Percentiles rank a stretch among this genome's conserved stretches.
These are phyloP conservation scores for Sugiyamaella americana DNA, from an alignment of 805 yeast species.

Conservation along the genomic window DNA sequence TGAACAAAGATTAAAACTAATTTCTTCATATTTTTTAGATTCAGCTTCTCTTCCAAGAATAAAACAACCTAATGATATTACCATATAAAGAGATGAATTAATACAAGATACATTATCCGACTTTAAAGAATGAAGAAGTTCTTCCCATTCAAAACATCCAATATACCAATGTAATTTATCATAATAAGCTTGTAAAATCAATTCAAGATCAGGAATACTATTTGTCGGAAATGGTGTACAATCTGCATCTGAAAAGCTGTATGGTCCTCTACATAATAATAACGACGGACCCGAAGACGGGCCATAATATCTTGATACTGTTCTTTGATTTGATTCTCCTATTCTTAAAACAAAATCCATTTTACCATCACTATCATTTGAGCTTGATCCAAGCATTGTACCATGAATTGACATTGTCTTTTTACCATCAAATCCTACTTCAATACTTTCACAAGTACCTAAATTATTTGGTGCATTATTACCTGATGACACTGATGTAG, in stretches of 20 bases:
- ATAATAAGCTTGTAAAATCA: constrained; percentile 12
- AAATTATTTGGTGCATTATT: neutral
- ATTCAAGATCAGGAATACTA: constrained; percentile 13
- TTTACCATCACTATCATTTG: neutral
- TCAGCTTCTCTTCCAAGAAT: constrained; percentile 9
- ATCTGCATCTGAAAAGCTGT: constrained; percentile 4
- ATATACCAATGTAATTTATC: constrained; percentile 17
- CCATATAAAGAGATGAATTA: constrained; percentile 14
- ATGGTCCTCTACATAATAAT: constrained; percentile 13
- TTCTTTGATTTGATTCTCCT: constrained; percentile 12
- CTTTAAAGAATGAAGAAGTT: constrained; percentile 10
- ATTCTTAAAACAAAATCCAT: constrained; percentile 12
- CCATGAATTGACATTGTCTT: neutral
- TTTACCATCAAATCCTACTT: neutral
- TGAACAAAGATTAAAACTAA: constrained; percentile 1
- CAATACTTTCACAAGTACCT: too few species aligned
- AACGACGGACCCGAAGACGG: constrained; percentile 20
- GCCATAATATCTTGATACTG: constrained; percentile 15
- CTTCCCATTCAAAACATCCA: constrained; percentile 16
- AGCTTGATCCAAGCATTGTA: neutral
- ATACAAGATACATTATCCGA: constrained; percentile 13
- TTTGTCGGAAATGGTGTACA: constrained; percentile 13
- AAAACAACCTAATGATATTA: constrained; percentile 12
- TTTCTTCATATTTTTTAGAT: constrained; percentile 8
- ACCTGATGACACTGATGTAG: constrained; percentile 1